Conservation (phyloP, 2,329 filamentous ascomycete genomes). For the Magnaporthiopsis rhizophila region DNA sequence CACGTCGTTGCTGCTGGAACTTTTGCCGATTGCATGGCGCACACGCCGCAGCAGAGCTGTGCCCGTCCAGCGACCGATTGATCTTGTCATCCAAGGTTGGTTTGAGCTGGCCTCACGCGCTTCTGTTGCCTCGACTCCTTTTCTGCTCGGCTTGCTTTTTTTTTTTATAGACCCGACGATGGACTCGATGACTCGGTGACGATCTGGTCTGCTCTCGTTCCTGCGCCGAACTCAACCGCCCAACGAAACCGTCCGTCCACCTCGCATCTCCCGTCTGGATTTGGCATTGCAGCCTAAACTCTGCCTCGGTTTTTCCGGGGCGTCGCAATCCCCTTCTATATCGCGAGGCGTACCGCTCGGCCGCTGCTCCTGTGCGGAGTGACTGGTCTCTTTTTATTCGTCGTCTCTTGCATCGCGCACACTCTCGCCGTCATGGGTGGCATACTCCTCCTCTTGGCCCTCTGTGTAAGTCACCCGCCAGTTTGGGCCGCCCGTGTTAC, state of each 20-base stretch:
- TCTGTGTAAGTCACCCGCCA: constrained; percentile 19
- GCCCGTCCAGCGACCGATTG: background rate
- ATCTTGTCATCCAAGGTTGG: background rate
- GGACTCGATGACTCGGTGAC: background rate
- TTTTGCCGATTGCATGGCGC: background rate
- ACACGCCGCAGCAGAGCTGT: background rate
- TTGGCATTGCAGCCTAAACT: background rate
- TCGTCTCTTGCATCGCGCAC: background rate
- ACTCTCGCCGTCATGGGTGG: constrained; percentile 22
- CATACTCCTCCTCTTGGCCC: constrained; percentile 24
- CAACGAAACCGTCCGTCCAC: background rate
- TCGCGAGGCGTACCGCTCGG: background rate
- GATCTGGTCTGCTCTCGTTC: background rate
- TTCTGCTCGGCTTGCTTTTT: background rate
- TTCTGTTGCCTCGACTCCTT: background rate
- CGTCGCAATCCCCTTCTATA: background rate
- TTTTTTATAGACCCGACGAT: background rate
- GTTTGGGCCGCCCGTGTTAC: too few relatives aligned
- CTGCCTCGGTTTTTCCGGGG: background rate
- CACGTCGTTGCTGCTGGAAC: background rate
- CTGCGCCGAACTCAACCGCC: background rate
- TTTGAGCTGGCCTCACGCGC: background rate
- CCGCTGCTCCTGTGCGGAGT: background rate
- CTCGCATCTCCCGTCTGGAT: background rate
- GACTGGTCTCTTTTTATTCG: background rate